Evolutionary conservation across 352 stramenopile genomes (phyloP).

Genomic region (Elongisporangium undulatum): DNA sequence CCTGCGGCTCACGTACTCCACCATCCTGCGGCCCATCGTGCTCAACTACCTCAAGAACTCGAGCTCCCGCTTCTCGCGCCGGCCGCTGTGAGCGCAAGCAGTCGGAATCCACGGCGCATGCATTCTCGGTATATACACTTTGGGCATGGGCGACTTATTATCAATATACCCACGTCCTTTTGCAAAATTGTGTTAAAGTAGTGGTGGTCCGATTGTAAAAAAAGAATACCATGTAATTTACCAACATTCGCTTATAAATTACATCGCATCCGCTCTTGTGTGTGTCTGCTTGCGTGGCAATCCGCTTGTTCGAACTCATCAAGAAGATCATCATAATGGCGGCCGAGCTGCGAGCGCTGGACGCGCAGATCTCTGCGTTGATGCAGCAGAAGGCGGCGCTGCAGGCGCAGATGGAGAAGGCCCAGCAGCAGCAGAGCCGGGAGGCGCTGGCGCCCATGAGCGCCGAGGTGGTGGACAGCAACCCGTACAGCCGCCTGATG

Average conservation of each 20-base stretch:
- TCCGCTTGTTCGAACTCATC: not conserved
- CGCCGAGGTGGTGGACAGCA: constrained; percentile 78
- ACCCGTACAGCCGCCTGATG: constrained; percentile 89
- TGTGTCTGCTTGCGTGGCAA: constrained; percentile 1
- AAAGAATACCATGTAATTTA: not conserved
- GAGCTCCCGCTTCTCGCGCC: constrained; percentile 42
- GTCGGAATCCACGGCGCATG: not conserved
- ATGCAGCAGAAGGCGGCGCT: constrained; percentile 70
- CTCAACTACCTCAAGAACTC: constrained; percentile 75
- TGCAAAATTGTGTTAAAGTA: not conserved
- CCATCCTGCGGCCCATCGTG: constrained; percentile 68
- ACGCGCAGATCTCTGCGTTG: constrained; percentile 65
- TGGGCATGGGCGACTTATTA: constrained; percentile 1
- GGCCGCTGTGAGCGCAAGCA: constrained; percentile 7
- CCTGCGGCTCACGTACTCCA: constrained; percentile 75
- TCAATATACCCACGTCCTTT: not conserved
- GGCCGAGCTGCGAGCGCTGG: constrained; percentile 50
- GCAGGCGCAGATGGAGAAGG: constrained; percentile 42
- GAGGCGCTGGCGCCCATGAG: constrained; percentile 36
- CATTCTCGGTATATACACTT: not conserved
- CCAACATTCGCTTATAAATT: not conserved
- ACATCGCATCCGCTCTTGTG: not conserved
- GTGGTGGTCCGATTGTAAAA: not conserved
- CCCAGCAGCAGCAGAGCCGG: constrained; percentile 20
- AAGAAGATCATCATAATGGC: constrained; percentile 14